Base-by-base conservation (phyloP, 345 rosid species). In the Diplotaxis tenuifolia region DNA sequence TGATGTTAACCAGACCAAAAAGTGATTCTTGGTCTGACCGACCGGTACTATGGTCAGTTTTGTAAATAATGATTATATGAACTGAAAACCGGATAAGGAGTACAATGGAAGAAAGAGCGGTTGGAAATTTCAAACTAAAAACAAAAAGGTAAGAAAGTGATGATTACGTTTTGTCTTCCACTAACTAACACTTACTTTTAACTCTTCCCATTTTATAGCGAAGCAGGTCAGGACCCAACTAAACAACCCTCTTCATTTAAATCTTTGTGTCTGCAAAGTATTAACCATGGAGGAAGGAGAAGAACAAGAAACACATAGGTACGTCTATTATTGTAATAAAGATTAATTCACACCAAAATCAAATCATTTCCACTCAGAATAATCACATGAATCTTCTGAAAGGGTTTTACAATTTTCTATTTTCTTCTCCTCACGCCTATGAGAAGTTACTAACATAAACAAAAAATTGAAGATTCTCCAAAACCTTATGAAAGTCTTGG, bases 101-200 rank as follows among this genome's bases (percentile, higher is more conserved):
- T 23, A 15, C 21, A 22, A 29, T 57, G n/a, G 1, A 61, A 61
- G 57, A 29, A 61, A 61, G 57, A 29, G 76, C 19, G 73, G 63
- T 1, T 7, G 9, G 72, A 60, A 66, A 7, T 0, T 77, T 77
- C 80, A 71, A 77, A 77, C 14, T 65, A 50, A 59, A 50, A 60
- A 47, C 53, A 47, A 47, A 71, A 66, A 71, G 65, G 50, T 52
- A n/a, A 49, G 74, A 62, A 75, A 71, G 76, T 72, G 77, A 77
- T 72, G 77, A 72, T 77, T 77, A 60, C 73, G 56, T 60, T 76
- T 72, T 77, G 73, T 72, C 81, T 77, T 68, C 81, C 81, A 72
- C 81, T 77, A 72, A 71, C 67, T 0, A 8, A 66, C 76, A 65
- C 50, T 47, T 64, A 20, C 23, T 20, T 29, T 57, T n/a, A 77